Percentiles rank a stretch among this genome's conserved stretches.
Evolutionary conservation across 2,329 filamentous ascomycete genomes (phyloP).

Genomic region (Orbilia oligospora): DNA sequence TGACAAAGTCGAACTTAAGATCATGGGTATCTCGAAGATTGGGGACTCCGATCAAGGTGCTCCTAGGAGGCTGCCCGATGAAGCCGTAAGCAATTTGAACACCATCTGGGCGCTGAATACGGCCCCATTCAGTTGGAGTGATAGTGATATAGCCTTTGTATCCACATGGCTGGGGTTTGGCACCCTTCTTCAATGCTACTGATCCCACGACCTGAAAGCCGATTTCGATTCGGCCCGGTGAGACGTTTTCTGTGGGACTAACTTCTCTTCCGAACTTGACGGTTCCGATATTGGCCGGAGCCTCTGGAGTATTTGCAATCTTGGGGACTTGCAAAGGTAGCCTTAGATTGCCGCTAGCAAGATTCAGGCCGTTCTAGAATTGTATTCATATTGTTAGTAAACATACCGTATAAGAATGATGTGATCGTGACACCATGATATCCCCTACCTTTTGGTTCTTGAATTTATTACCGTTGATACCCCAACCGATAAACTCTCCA

Average conservation of each 20-base stretch:
- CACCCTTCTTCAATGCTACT: not conserved
- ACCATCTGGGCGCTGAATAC: not conserved
- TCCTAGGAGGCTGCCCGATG: not conserved
- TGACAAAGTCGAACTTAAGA: conserved; percentile 3
- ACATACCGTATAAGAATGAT: not conserved
- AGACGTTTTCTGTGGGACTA: not conserved
- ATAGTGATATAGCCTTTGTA: not conserved
- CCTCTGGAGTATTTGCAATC: not conserved
- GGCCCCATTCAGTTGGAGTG: conserved; percentile 6
- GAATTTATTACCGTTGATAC: not conserved
- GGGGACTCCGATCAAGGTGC: not conserved
- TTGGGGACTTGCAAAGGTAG: not conserved
- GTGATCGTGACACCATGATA: too few relatives aligned
- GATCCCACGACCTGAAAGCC: conserved; percentile 1
- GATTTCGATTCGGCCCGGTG: not conserved
- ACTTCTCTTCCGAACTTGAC: not conserved
- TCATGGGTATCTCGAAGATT: conserved; percentile 5
- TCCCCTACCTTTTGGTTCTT: conserved; percentile 15
- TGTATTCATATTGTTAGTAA: not conserved
- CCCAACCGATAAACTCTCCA: not conserved
- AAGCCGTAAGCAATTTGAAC: conserved; percentile 2
- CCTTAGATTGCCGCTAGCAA: not conserved
- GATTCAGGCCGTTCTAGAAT: not conserved
- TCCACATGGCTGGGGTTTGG: not conserved
- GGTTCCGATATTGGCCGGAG: not conserved